These are phyloP conservation scores for Phellopilus nigrolimitatus DNA, from an alignment of 1,284 basidiomycete species.

Conservation along the genomic window DNA sequence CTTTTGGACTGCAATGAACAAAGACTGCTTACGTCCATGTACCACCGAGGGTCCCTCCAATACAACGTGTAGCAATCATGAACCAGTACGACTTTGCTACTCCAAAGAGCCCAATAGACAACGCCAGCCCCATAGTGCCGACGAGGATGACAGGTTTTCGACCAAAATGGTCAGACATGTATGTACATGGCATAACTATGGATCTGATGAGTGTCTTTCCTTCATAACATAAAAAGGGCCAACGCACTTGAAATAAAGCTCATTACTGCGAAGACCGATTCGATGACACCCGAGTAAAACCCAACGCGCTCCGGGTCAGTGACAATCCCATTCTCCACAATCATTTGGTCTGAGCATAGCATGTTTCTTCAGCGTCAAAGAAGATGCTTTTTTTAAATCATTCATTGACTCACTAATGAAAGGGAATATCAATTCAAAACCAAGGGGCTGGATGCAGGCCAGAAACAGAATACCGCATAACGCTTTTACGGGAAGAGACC, in stretches of 20 bases:
- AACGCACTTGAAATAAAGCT: constrained; percentile 22
- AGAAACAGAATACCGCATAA: constrained; percentile 12
- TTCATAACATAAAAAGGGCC: background rate
- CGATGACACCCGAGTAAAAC: constrained; percentile 26
- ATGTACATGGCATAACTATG: constrained; percentile 19
- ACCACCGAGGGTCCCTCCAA: constrained; percentile 20
- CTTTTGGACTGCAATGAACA: too few species aligned
- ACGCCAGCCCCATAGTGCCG: constrained; percentile 20
- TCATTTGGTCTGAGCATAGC: constrained; percentile 22
- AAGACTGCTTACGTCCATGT: constrained; percentile 12
- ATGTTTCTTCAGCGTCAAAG: too few species aligned
- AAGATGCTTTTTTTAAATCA: background rate
- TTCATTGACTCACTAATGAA: constrained; percentile 22
- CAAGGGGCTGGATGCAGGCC: constrained; percentile 16
- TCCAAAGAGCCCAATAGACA: constrained; percentile 21
- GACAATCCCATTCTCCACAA: constrained; percentile 25
- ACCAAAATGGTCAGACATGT: constrained; percentile 21
- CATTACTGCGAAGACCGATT: constrained; percentile 21
- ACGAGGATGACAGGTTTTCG: constrained; percentile 22
- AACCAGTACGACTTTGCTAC: constrained; percentile 20
- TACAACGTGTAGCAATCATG: constrained; percentile 21
- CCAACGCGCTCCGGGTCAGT: constrained; percentile 24
- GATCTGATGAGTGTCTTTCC: too few species aligned
- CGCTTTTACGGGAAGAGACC: constrained; percentile 17
- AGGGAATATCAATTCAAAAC: constrained; percentile 24